Evolutionary conservation across 2,329 filamentous ascomycete species (phyloP).

Genomic region (Orbilia quercus): DNA sequence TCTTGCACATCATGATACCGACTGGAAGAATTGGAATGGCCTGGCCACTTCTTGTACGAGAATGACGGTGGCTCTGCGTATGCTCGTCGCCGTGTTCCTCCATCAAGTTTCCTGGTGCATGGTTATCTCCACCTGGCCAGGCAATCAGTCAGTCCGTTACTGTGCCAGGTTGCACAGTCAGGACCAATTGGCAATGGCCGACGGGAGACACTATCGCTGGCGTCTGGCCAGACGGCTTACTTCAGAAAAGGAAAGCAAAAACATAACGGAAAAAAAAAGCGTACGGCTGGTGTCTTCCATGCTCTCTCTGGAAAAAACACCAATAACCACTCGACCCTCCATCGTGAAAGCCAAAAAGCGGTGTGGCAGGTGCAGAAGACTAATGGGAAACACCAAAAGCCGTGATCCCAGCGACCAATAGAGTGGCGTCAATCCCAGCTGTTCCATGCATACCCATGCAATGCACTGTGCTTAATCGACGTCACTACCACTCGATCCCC

Average conservation of each 20-base stretch:
- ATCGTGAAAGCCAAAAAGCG: constrained; percentile 17
- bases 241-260: constrained; percentile 20
- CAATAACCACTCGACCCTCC: constrained; percentile 10
- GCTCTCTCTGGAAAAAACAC: constrained; percentile 3
- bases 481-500: constrained; percentile 35
- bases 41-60: constrained; percentile 26
- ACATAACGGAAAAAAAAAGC: constrained; percentile 3
- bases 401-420: constrained; percentile 30
- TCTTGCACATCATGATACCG: constrained; percentile 45
- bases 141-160: constrained; percentile 23
- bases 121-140: constrained; percentile 30
- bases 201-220: constrained; percentile 10
- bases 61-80: constrained; percentile 57
- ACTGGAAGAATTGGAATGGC: constrained; percentile 12
- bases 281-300: constrained; percentile 23
- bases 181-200: constrained; percentile 10
- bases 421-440: constrained; percentile 26
- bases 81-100: constrained; percentile 9
- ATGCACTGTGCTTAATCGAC: constrained; percentile 44
- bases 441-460: constrained; percentile 37
- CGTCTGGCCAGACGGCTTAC: constrained; percentile 42
- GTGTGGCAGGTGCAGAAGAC: constrained; percentile 36
- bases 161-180: constrained; percentile 17
- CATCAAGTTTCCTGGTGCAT: not conserved
- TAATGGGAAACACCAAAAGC: constrained; percentile 22